Evolutionary conservation across 805 yeast species (phyloP).

Genomic region (Pichia ethanolica): DNA sequence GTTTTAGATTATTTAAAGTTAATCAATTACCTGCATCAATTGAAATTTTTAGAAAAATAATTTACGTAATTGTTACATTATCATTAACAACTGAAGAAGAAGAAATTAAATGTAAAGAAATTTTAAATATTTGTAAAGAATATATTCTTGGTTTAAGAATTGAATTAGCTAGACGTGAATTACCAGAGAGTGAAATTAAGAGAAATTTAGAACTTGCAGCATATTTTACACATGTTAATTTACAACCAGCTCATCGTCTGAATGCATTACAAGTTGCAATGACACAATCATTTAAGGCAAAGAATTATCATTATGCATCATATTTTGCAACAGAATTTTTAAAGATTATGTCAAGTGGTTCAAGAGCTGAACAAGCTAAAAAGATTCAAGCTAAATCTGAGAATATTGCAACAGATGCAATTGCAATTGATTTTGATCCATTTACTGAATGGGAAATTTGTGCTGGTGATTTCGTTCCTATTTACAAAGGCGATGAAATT

Average conservation of each 20-base stretch:
- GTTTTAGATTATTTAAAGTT: slow-evolving; percentile 75
- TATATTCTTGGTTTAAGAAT: slow-evolving; percentile 89
- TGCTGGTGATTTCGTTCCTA: slow-evolving; percentile 80
- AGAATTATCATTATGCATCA: slow-evolving; percentile 83
- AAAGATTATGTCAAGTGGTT: slow-evolving; percentile 59
- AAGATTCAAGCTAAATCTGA: slow-evolving; percentile 79
- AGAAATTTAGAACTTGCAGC: slow-evolving; percentile 94
- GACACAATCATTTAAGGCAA: slow-evolving; percentile 83
- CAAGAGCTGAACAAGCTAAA: slow-evolving; percentile 82
- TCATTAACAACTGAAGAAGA: slow-evolving; percentile 70
- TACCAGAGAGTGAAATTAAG: slow-evolving; percentile 64
- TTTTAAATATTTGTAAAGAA: slow-evolving; percentile 71
- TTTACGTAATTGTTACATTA: slow-evolving; percentile 65
- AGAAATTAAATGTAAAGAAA: slow-evolving; percentile 64
- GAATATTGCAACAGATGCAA: slow-evolving; percentile 71
- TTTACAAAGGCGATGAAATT: slow-evolving; percentile 64
- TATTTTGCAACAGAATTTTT: slow-evolving; percentile 83
- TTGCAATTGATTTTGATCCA: slow-evolving; percentile 88
- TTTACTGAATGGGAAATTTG: slow-evolving; percentile 88
- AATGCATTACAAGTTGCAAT: slow-evolving; percentile 93
- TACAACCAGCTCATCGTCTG: slow-evolving; percentile 75
- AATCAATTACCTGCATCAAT: slow-evolving; percentile 82
- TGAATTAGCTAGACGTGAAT: slow-evolving; percentile 79
- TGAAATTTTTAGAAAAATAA: slow-evolving; percentile 65
- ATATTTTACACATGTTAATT: slow-evolving; percentile 79